Conservation (phyloP, 2,329 filamentous ascomycete genomes). For the Beauveria bassiana region DNA sequence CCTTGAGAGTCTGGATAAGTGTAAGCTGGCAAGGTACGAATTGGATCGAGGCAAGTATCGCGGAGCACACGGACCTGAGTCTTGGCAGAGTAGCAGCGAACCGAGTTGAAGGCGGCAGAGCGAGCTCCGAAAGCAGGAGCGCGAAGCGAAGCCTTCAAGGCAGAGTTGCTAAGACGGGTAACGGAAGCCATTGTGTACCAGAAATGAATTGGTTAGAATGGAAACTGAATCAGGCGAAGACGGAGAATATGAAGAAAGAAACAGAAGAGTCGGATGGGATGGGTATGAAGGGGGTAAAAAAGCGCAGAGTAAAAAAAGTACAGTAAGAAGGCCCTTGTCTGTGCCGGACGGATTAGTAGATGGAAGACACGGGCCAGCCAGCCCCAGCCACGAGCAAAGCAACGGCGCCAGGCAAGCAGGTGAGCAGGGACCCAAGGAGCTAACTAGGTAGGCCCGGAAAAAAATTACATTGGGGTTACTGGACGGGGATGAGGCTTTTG, state of each 20-base stretch:
- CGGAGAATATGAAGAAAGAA: conserved; percentile 22
- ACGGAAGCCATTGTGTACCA: conserved; percentile 67
- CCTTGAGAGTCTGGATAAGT: conserved; percentile 73
- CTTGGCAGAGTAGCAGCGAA: conserved; percentile 91
- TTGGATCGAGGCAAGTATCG: neutral
- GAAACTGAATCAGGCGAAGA: conserved; percentile 15
- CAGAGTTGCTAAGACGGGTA: conserved; percentile 71
- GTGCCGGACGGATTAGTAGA: neutral
- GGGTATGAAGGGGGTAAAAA: conserved; percentile 15
- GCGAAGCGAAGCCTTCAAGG: conserved; percentile 69
- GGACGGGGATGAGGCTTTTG: neutral
- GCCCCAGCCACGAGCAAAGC: neutral
- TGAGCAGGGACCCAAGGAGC: neutral
- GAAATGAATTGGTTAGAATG: conserved; percentile 13
- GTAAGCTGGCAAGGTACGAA: conserved; percentile 12
- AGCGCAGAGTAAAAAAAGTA: conserved; percentile 13
- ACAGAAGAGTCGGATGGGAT: conserved; percentile 18
- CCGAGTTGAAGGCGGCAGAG: conserved; percentile 68
- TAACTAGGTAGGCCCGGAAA: neutral
- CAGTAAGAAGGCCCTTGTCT: neutral
- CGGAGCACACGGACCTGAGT: conserved; percentile 55
- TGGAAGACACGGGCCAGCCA: neutral
- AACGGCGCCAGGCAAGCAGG: neutral
- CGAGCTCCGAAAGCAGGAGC: conserved; percentile 61
- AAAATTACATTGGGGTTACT: neutral